Conservation (phyloP, 345 rosid genomes). For the Salix caprea region DNA sequence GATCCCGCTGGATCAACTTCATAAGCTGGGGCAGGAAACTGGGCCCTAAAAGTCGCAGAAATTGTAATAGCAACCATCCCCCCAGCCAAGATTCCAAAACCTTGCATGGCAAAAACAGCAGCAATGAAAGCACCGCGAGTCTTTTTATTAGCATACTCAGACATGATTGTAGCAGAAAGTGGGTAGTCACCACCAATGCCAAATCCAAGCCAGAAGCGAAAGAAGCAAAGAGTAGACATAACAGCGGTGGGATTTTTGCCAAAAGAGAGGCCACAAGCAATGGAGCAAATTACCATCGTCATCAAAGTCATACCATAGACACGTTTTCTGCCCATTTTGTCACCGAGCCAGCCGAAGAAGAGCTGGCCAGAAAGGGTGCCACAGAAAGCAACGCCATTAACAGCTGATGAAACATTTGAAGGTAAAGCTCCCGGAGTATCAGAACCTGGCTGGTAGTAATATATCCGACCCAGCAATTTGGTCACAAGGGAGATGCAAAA, state of each 20-base stretch:
- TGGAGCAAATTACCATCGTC: conserved; percentile 56
- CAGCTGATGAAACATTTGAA: conserved; percentile 50
- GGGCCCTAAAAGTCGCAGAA: conserved; percentile 33
- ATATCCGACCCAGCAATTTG: conserved; percentile 66
- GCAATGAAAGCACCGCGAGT: conserved; percentile 76
- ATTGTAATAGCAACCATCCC: conserved; percentile 46
- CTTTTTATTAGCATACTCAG: conserved; percentile 70
- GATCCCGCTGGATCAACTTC: conserved; percentile 33
- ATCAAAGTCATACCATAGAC: conserved; percentile 65
- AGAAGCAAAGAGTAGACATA: conserved; percentile 67
- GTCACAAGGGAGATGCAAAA: conserved; percentile 73
- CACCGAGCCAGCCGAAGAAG: conserved; percentile 85
- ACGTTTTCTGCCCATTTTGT: conserved; percentile 62
- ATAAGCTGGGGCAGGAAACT: conserved; percentile 41
- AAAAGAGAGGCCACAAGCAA: conserved; percentile 63
- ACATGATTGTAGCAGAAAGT: conserved; percentile 84
- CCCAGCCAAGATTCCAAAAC: conserved; percentile 64
- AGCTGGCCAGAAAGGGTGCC: conserved; percentile 76
- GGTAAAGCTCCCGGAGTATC: conserved; percentile 55
- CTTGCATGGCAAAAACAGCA: conserved; percentile 80
- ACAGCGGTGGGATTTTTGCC: conserved; percentile 36
- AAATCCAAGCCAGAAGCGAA: conserved; percentile 81
- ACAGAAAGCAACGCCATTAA: conserved; percentile 68
- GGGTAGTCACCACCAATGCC: conserved; percentile 90
- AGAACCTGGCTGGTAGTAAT: conserved; percentile 47